phyloP scores from a whole-genome alignment of 495 filamentous ascomycete genomes.

The Parathielavia hyrcaniae region DNA sequence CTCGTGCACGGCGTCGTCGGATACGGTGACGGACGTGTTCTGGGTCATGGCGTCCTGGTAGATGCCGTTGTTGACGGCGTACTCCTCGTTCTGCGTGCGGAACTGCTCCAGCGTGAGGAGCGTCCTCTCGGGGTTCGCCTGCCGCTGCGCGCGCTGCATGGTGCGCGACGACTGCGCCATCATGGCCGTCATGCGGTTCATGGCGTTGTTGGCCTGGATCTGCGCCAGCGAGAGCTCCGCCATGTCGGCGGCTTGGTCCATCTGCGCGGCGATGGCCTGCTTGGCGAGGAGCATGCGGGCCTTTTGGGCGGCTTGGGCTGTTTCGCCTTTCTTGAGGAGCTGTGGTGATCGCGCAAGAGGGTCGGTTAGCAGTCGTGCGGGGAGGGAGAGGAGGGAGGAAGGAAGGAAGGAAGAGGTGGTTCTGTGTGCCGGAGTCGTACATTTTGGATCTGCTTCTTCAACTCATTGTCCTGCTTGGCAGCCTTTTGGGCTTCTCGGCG shows the following conservation, averaged over 20 bases:
- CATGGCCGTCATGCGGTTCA: slow-evolving; percentile 51
- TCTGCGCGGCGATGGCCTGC: slow-evolving; percentile 48
- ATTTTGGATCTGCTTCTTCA: slow-evolving; percentile 80
- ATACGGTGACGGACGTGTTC: slow-evolving; percentile 66
- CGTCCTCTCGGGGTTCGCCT: slow-evolving; percentile 66
- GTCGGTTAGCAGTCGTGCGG: neutral
- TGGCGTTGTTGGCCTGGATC: slow-evolving; percentile 51
- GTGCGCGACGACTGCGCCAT: slow-evolving; percentile 46
- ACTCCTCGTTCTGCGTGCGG: slow-evolving; percentile 76
- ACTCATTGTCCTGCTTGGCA: slow-evolving; percentile 70
- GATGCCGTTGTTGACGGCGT: slow-evolving; percentile 74
- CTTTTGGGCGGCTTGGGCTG: slow-evolving; percentile 77
- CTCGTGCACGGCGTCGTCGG: slow-evolving; percentile 77
- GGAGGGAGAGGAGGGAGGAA: neutral
- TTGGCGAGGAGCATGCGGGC: slow-evolving; percentile 55
- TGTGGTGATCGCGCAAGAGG: slow-evolving; percentile 33
- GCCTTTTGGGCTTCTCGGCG: slow-evolving; percentile 76
- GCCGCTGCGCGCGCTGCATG: slow-evolving; percentile 61
- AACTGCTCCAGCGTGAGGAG: slow-evolving; percentile 67
- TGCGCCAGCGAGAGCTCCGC: slow-evolving; percentile 46
- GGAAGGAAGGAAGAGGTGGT: neutral
- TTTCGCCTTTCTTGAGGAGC: slow-evolving; percentile 62
- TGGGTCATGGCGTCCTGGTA: slow-evolving; percentile 76
- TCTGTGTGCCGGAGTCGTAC: slow-evolving; percentile 31
- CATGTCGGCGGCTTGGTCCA: slow-evolving; percentile 52